Evolutionary conservation across 2,329 filamentous ascomycete species (phyloP), one percentile per base, ranked within the genome.

Genomic region (Cladophialophora immunda): DNA sequence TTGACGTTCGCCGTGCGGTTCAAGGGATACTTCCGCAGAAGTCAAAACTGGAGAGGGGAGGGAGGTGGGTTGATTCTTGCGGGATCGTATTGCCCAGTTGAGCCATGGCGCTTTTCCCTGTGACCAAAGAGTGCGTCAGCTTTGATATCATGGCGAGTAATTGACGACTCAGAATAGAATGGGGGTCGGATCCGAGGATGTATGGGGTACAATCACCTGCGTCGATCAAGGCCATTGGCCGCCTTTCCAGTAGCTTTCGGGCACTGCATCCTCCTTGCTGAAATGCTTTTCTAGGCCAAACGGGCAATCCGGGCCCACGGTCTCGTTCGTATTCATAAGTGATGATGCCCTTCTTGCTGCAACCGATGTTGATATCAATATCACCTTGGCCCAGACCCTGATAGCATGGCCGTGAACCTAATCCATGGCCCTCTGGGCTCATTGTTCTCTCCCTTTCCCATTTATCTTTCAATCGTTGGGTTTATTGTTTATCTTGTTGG

Each of bases 31-130:
- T 34, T 65, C 56, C 30, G 56, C 56, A 36, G 41, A 17, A 29
- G 29, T 65, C 56, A 54, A 47, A 30, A 34, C 8, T 53, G 22
- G 29, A 22, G 54, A 36, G 9, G 59, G 6, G 52, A 47, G 27
- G 22, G 55, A 41, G n/a, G 54, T 5, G 58, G 57, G 30, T 57
- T 34, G 34, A 27, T 25, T 38, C 27, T 32, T 50, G 63, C 66
- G 64, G 69, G 69, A 70, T 67, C 67, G 64, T 59, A 69, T 70
- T 70, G 32, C 69, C 69, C 15, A 19, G 62, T 70, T 53, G 58
- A 62, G 69, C 50, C 41, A 62, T 55, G 61, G 62, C 50, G 41
- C 41, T 61, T 68, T 32, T 58, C 52, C 50, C 58, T 65, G 25
- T 57, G 19, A 30, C 30, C 50, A 22, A 57, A 53, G 29, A 15